Evolutionary conservation across 345 rosid genomes (phyloP).

Genomic region (Eucalyptus erythrocorys): DNA sequence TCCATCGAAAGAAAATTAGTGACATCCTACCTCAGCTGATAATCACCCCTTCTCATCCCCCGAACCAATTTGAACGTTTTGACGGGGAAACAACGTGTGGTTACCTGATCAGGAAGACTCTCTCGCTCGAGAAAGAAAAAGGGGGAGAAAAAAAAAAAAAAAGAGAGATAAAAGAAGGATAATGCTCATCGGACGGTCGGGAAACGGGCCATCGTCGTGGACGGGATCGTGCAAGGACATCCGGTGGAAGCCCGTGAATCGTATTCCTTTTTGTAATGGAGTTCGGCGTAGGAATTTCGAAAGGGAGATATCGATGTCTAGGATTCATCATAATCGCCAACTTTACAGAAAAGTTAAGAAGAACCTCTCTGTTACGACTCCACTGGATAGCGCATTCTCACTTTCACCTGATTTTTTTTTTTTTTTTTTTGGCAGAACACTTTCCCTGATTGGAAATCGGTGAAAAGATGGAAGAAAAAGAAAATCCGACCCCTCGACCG

Average conservation of each 20-base stretch:
- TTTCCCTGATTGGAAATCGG: neutral
- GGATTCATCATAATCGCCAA: neutral
- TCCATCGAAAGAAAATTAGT: neutral
- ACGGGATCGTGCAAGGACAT: neutral
- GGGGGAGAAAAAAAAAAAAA: no score
- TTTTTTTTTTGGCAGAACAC: no score
- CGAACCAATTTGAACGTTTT: neutral
- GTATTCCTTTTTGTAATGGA: neutral
- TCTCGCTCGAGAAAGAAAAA: neutral
- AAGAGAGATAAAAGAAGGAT: neutral
- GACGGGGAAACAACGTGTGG: neutral
- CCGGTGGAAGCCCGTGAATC: neutral
- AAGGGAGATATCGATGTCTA: neutral
- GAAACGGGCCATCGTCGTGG: neutral
- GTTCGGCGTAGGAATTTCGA: neutral
- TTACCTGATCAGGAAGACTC: neutral
- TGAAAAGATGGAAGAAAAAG: neutral
- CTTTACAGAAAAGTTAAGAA: neutral
- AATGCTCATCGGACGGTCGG: neutral
- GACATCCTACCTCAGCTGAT: constrained; percentile 14
- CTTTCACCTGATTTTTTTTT: neutral
- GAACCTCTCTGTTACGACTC: neutral
- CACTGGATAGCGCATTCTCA: neutral
- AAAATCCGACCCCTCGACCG: neutral
- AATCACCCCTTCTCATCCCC: neutral